Conservation (phyloP, 2,329 filamentous ascomycete genomes). For the Helotiales sp. region DNA sequence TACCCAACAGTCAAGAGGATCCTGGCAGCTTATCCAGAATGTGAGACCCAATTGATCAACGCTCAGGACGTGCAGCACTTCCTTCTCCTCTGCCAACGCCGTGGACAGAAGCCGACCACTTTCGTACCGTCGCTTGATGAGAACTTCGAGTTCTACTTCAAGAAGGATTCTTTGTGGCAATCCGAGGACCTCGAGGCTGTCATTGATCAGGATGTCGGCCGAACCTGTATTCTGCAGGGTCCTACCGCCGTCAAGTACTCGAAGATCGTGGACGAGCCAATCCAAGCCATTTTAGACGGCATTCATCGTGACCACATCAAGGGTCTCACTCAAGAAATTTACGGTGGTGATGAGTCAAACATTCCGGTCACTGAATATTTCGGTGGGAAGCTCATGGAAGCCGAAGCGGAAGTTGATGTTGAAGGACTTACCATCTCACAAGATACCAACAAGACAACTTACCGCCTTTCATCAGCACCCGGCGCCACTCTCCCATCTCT, state of each 20-base stretch:
- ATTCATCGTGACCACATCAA: constrained; percentile 90
- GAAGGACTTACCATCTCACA: constrained; percentile 86
- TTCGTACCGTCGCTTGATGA: constrained; percentile 96
- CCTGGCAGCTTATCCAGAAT: constrained; percentile 81
- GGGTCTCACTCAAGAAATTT: constrained; percentile 78
- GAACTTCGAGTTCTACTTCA: constrained; percentile 99
- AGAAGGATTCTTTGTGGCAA: constrained; percentile 99
- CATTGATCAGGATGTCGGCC: constrained; percentile 91
- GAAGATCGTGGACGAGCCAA: constrained; percentile 86
- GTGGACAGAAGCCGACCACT: constrained; percentile 92
- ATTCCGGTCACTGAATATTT: constrained; percentile 95
- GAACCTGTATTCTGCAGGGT: constrained; percentile 95
- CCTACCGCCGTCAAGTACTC: constrained; percentile 92
- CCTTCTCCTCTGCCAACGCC: constrained; percentile 87
- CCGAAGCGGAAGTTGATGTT: constrained; percentile 74
- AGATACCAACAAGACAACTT: constrained; percentile 79
- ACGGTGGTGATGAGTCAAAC: constrained; percentile 71
- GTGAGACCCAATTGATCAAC: constrained; percentile 90
- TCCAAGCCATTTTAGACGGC: constrained; percentile 91
- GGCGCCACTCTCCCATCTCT: constrained; percentile 75
- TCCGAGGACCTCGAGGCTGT: constrained; percentile 97
- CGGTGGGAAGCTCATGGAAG: constrained; percentile 80
- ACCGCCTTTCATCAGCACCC: constrained; percentile 79
- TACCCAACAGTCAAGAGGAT: constrained; percentile 80
- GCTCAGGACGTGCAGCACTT: constrained; percentile 99